Conservation (phyloP, 169 alveolate species). For the Ichthyophthirius multifiliis region DNA sequence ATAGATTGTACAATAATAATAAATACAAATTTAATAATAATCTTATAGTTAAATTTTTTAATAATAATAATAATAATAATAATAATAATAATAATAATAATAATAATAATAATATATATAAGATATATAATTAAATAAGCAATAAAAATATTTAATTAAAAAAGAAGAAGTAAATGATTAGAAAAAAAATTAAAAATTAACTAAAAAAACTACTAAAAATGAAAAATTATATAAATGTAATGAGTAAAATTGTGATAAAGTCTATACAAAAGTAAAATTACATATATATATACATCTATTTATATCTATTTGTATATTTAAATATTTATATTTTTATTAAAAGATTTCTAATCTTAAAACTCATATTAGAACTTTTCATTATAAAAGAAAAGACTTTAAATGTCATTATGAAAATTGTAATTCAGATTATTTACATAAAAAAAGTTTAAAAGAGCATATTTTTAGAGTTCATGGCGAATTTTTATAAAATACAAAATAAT, state of each 20-base stretch:
- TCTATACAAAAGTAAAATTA: slow-evolving; percentile 1
- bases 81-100: too few species aligned
- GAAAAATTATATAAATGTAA: neutral
- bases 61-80: too few species aligned
- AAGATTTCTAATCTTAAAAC: slow-evolving; percentile 9
- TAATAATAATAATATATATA: too few species aligned
- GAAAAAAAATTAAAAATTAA: too few species aligned
- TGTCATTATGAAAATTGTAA: neutral
- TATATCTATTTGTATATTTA: neutral
- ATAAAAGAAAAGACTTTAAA: neutral
- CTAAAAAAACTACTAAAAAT: neutral
- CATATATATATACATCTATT: neutral
- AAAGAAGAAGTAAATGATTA: too few species aligned
- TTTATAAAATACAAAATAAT: too few species aligned
- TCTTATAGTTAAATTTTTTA: too few species aligned
- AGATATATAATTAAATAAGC: neutral
- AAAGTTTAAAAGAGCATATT: slow-evolving; percentile 15
- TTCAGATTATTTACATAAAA: slow-evolving; percentile 4
- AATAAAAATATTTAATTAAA: too few species aligned
- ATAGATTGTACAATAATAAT: neutral
- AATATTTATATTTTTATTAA: neutral
- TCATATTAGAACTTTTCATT: slow-evolving; percentile 11
- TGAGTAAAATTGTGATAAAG: neutral
- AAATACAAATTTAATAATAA: neutral
- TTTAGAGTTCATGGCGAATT: neutral